Base-by-base conservation (phyloP, 352 stramenopile species). In the Aphanomyces euteiches region DNA sequence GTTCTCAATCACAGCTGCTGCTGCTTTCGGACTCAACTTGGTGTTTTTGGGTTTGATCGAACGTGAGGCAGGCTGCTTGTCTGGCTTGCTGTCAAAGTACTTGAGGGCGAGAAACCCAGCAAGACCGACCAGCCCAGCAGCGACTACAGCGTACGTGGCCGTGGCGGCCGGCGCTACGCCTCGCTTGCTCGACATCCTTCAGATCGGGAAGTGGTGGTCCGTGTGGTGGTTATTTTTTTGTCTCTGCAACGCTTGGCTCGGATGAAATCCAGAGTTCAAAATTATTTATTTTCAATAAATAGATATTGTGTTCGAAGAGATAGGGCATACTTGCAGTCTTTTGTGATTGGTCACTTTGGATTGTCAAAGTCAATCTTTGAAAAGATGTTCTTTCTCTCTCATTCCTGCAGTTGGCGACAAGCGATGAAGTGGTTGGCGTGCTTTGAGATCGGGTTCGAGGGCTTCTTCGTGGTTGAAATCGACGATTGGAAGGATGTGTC, bases 141-240 rank as follows among this genome's bases (percentile, higher is more conserved):
- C 39, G 41, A 50, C 59, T 8, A 37, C 43, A n/a, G 56, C n/a
- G 12, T 43, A 28, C 59, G 43, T 40, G 4, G 59, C 5, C n/a
- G 59, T 17, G 7, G 15, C 59, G 17, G 38, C 28, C 54, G 43
- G 17, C 43, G 43, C 10, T n/a, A 50, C 17, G 10, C 54, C 57
- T 7, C 8, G 38, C 59, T 67, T 67, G 59, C 38, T 56, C 7
- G 59, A 41, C 59, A 67, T 67, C 39, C 10, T 13, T 36, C 56
- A 0, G 40, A 17, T 36, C 19, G 41, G n/a, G 19, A 34, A 67
- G n/a, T 56, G 7, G 19, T 56, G 19, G 39, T 7, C 10, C 40
- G 10, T 15, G 59, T 67, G 59, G 59, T 67, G 12, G 41, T 41
- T 56, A 67, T 67, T 50, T 67, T 39, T 40, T 17, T 8, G 7